Conservation (phyloP, 2,329 filamentous ascomycete genomes). For the Sporothrix curviconia region DNA sequence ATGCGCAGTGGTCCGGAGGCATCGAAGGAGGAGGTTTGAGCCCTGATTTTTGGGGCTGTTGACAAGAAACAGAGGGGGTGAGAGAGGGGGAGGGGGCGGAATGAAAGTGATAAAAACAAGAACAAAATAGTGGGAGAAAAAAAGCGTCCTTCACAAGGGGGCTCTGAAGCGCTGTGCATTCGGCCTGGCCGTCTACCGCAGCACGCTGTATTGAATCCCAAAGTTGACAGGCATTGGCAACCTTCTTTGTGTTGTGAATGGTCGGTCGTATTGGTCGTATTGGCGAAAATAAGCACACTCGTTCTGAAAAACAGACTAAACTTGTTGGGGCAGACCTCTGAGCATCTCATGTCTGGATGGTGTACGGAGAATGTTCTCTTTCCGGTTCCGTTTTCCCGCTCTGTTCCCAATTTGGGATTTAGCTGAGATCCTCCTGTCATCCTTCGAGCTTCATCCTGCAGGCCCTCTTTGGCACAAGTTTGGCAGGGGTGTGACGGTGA, state of each 20-base stretch:
- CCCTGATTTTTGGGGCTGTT: neutral
- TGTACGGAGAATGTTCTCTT: no score
- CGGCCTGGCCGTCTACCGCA: neutral
- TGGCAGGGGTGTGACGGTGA: no score
- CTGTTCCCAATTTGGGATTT: no score
- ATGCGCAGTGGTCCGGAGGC: constrained; percentile 1
- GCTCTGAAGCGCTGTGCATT: neutral
- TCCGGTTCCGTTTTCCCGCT: no score
- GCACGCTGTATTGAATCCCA: neutral
- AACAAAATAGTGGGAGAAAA: no score
- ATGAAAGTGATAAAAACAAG: neutral
- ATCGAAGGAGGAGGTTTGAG: no score
- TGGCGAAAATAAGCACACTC: neutral
- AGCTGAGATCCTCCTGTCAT: neutral
- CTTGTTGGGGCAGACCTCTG: no score
- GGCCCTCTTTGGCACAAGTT: neutral
- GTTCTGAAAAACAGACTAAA: neutral
- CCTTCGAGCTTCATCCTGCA: neutral
- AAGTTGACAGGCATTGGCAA: neutral
- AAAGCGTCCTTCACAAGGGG: no score
- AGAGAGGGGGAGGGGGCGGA: neutral
- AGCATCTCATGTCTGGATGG: no score
- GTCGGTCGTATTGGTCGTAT: constrained; percentile 8
- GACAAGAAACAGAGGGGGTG: neutral
- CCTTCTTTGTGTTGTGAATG: neutral